Base-by-base conservation (phyloP, 768 basidiomycete species). In the Termitomyces sp. region DNA sequence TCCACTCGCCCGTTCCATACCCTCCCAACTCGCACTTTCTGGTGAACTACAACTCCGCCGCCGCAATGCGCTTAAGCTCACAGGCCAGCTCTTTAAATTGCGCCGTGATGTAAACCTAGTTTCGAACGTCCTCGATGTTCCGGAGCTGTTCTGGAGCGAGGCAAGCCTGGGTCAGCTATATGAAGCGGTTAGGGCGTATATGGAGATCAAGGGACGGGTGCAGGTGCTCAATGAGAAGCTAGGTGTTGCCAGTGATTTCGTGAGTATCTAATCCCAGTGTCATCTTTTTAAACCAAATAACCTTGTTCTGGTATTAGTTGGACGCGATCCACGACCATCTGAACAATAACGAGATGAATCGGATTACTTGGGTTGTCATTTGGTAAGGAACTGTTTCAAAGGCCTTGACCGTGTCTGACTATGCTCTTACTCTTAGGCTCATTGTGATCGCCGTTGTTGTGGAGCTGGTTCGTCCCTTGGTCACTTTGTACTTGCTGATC, bases 141-240 rank as follows among this genome's bases (percentile, higher is more conserved):
- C 94, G 0, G 93, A 94, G 66, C 72, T 98, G 45, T 98, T 98
- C 70, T 97, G 94, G 95, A 87, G 85, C 51, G 94, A 96, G 67
- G 94, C 93, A 11, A 94, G 89, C 61, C 72, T 96, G 63, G 89
- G 89, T 64, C 88, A 85, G 28, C 70, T 98, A 35, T 98, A 98
- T 66, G 91, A 94, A 62, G 93, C 94, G 0, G 93, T 95, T 46
- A 77, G 93, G 55, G 94, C 94, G 63, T 98, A 98, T 66, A 92
- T 97, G 81, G 95, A 98, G 70, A 93, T 97, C 52, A 84, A 82
- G 35, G 83, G 79, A 4, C 72, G 95, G 35, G 93, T 95, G 30
- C 82, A 87, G 67, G 88, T 86, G 11, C 70, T 98, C 61, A 96
- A 95, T 67, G 94, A 96, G 67, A 89, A 91, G 60, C 72, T 97